These are phyloP conservation scores for Aspergillus melleus DNA, from an alignment of 2,329 filamentous ascomycete species.

Conservation along the genomic window DNA sequence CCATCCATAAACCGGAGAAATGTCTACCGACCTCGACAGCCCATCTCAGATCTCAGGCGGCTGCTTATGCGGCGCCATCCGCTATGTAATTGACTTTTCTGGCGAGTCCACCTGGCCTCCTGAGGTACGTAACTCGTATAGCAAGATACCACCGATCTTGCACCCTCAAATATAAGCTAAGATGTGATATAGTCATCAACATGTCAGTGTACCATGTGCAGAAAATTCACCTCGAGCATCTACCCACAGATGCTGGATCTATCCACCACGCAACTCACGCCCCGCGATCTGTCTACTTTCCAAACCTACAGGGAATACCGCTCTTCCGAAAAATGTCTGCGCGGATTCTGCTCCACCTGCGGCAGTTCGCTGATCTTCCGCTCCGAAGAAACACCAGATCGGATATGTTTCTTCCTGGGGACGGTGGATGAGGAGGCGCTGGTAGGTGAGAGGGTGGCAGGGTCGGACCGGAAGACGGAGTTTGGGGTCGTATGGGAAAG, in stretches of 20 bases:
- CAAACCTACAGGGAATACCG: not conserved
- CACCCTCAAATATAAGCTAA: not conserved
- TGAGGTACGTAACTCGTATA: not conserved
- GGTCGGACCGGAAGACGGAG: too few species aligned
- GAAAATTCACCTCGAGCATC: not conserved
- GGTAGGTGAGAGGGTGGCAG: not conserved
- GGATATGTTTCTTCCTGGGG: not conserved
- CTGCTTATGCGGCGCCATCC: not conserved
- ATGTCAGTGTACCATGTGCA: slow-evolving; percentile 3
- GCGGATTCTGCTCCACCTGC: not conserved
- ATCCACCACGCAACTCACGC: not conserved
- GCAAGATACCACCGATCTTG: not conserved
- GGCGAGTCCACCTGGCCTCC: not conserved
- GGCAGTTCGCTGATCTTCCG: not conserved
- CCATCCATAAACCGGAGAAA: too few species aligned
- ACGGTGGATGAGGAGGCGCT: not conserved
- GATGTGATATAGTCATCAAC: not conserved
- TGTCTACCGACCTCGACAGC: not conserved
- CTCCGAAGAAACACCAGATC: not conserved
- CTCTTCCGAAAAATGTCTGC: not conserved
- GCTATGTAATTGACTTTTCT: not conserved
- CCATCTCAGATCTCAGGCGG: not conserved
- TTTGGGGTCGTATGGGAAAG: not conserved
- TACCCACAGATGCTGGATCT: not conserved
- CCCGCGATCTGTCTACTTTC: not conserved